These are phyloP conservation scores for Gossypium schwendimanii DNA, from an alignment of 441 rosid genomes.

Conservation along the genomic window DNA sequence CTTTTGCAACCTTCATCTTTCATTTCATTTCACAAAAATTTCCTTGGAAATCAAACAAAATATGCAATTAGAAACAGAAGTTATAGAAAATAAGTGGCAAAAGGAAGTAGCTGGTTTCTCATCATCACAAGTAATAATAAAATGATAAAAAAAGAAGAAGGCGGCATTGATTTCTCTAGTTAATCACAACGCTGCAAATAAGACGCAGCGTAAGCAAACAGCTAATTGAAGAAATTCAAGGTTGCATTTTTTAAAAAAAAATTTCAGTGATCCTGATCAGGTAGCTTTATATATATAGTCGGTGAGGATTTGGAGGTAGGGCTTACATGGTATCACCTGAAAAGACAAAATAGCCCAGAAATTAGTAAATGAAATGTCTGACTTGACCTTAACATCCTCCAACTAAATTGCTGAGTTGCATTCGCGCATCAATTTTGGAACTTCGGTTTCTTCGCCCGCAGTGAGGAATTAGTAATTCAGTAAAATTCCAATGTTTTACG, in stretches of 20 bases:
- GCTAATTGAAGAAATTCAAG: background rate
- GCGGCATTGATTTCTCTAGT: background rate
- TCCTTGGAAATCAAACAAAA: background rate
- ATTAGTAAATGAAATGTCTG: background rate
- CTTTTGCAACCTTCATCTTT: background rate
- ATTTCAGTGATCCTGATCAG: background rate
- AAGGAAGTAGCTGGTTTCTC: background rate
- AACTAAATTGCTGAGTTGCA: background rate
- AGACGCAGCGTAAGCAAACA: background rate
- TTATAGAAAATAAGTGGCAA: background rate
- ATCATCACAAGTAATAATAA: slow-evolving; percentile 15
- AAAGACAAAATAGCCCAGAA: slow-evolving; percentile 16
- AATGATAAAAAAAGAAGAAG: background rate
- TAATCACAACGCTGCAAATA: background rate
- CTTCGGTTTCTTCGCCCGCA: slow-evolving; percentile 8
- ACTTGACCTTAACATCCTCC: slow-evolving; percentile 3
- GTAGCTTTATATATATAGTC: background rate
- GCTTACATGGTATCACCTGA: background rate
- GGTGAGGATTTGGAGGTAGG: background rate
- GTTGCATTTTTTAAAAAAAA: background rate
- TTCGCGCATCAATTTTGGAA: background rate
- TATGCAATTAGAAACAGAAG: background rate
- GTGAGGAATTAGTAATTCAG: background rate
- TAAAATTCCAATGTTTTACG: background rate
- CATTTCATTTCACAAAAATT: background rate